These are phyloP conservation scores for Aspergillus ellipticus DNA, from an alignment of 495 filamentous ascomycete species.

Conservation along the genomic window DNA sequence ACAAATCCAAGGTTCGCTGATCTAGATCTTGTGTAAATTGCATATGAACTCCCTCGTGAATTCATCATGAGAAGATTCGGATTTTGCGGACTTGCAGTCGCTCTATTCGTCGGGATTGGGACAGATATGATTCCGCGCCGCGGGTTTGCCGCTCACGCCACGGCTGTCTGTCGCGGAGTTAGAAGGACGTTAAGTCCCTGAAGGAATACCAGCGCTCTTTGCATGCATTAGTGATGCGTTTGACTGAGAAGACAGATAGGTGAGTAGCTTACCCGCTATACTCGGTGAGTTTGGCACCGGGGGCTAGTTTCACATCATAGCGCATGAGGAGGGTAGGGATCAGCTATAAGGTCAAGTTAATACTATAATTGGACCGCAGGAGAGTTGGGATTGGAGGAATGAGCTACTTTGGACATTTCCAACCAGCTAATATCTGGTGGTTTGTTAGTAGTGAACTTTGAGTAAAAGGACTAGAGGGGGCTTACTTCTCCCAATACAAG, in stretches of 20 bases:
- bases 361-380: too few relatives aligned
- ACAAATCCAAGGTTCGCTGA: too few relatives aligned
- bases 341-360: neutral
- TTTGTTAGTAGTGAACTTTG: neutral
- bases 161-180: neutral
- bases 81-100: too few relatives aligned
- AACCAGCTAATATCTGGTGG: neutral
- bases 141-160: too few relatives aligned
- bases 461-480: neutral
- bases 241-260: neutral
- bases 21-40: too few relatives aligned
- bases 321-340: neutral
- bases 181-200: neutral
- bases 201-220: neutral
- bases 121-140: too few relatives aligned
- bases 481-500: neutral
- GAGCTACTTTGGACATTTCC: neutral
- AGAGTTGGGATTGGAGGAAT: neutral
- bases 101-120: too few relatives aligned
- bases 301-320: neutral
- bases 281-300: neutral
- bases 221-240: neutral
- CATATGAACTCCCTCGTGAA: too few relatives aligned
- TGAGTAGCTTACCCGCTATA: neutral
- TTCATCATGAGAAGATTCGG: too few relatives aligned